Percentiles rank a stretch among this genome's conserved stretches.
phyloP scores from a whole-genome alignment of 345 rosid genomes.

The Laguncularia racemosa region DNA sequence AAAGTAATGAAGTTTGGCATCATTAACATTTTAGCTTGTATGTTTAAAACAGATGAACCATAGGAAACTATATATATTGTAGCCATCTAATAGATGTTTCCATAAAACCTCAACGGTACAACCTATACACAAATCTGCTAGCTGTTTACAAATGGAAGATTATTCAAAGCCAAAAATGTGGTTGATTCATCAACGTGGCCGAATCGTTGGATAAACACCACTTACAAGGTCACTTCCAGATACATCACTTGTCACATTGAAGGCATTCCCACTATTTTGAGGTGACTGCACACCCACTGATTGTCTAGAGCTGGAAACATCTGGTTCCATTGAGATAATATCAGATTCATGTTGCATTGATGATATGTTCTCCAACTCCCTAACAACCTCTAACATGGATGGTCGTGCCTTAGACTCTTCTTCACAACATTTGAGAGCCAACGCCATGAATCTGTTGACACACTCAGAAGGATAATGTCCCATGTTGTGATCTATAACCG shows the following conservation, averaged over 20 bases:
- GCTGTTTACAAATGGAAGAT: too few relatives aligned
- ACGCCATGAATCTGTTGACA: conserved; percentile 56
- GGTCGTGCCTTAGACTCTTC: conserved; percentile 70
- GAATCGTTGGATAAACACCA: conserved; percentile 58
- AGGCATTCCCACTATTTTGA: conserved; percentile 33
- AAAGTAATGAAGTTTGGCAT: too few relatives aligned
- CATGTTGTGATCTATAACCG: conserved; percentile 68
- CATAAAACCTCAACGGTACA: too few relatives aligned
- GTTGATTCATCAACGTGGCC: conserved; percentile 22
- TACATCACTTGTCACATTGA: conserved; percentile 38
- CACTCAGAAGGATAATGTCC: conserved; percentile 74
- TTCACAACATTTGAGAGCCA: conserved; percentile 69
- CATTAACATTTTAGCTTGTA: too few relatives aligned
- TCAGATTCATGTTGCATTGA: conserved; percentile 49
- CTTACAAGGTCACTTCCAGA: conserved; percentile 85
- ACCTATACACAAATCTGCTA: too few relatives aligned
- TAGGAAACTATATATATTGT: too few relatives aligned
- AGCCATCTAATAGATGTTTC: too few relatives aligned
- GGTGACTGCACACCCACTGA: conserved; percentile 31
- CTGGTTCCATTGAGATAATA: conserved; percentile 16
- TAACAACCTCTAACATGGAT: conserved; percentile 80
- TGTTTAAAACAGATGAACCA: too few relatives aligned
- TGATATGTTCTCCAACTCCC: conserved; percentile 77
- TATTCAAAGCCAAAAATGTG: too few relatives aligned
- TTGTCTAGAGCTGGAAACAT: conserved; percentile 7